These are phyloP conservation scores for Trypanosoma lewisi DNA, from an alignment of 208 protist genomes.

Conservation along the genomic window DNA sequence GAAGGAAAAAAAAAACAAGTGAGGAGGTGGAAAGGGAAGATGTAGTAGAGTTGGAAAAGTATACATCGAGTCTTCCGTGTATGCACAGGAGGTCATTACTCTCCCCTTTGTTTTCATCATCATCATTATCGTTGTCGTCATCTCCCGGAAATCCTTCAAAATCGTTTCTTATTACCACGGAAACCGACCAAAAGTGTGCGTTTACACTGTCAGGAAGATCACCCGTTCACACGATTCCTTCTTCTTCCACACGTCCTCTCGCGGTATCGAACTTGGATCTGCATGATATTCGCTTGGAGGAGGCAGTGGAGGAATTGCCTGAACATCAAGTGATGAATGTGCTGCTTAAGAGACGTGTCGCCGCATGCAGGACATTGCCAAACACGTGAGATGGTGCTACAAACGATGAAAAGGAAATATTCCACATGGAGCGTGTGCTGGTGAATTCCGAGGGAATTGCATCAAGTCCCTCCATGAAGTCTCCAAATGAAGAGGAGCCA, in stretches of 20 bases:
- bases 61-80: background rate
- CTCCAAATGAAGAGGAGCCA: background rate
- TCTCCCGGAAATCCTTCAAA: background rate
- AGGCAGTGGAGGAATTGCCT: background rate
- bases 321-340: slow-evolving; percentile 2
- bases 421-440: too few relatives aligned
- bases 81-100: background rate
- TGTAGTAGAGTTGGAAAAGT: background rate
- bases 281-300: slow-evolving; percentile 9
- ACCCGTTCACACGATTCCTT: background rate
- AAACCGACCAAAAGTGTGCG: background rate
- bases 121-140: background rate
- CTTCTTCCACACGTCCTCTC: background rate
- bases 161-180: background rate
- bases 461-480: background rate
- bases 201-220: background rate
- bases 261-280: background rate
- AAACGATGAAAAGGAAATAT: too few relatives aligned
- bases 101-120: too few relatives aligned
- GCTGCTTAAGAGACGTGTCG: background rate
- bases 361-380: too few relatives aligned
- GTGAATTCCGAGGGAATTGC: background rate
- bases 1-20: background rate
- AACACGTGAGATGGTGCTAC: too few relatives aligned
- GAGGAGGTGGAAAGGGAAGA: background rate